Conservation (phyloP, 495 filamentous ascomycete species). For the Umbilicaria muhlenbergii region DNA sequence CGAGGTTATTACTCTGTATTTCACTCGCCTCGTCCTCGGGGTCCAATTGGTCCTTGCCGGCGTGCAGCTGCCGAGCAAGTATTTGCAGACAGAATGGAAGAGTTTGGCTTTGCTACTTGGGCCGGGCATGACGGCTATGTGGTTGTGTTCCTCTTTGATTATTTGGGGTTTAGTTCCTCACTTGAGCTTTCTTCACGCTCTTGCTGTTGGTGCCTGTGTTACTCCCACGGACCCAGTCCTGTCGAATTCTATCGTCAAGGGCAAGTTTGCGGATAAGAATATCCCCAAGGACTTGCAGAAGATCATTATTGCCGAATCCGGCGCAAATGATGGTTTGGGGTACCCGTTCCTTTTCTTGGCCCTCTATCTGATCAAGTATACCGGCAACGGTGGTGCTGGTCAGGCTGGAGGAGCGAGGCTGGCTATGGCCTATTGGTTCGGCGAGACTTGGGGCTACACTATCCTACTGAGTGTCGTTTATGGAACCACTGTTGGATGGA, state of each 20-base stretch:
- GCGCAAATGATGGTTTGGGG: slow-evolving; percentile 86
- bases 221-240: slow-evolving; percentile 87
- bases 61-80: slow-evolving; percentile 79
- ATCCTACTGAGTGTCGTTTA: slow-evolving; percentile 70
- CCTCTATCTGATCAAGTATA: slow-evolving; percentile 68
- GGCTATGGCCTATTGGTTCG: slow-evolving; percentile 73
- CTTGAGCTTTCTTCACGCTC: slow-evolving; percentile 56
- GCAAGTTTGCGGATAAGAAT: slow-evolving; percentile 83
- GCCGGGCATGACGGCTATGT: slow-evolving; percentile 79
- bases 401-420: slow-evolving; percentile 39
- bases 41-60: slow-evolving; percentile 85
- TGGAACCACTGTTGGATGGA: slow-evolving; percentile 60
- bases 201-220: slow-evolving; percentile 69
- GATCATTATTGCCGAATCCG: slow-evolving; percentile 81
- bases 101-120: slow-evolving; percentile 61
- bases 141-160: slow-evolving; percentile 64
- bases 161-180: slow-evolving; percentile 67
- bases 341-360: slow-evolving; percentile 83
- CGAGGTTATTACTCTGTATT: slow-evolving; percentile 57
- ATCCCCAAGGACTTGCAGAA: slow-evolving; percentile 67
- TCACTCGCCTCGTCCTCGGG: slow-evolving; percentile 76
- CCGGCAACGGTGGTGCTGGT: slow-evolving; percentile 35
- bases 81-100: slow-evolving; percentile 68
- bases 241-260: slow-evolving; percentile 83
- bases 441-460: slow-evolving; percentile 73